These are phyloP conservation scores for Fusarium tanahbumbuense DNA, from an alignment of 2,329 filamentous ascomycete genomes.

Conservation along the genomic window DNA sequence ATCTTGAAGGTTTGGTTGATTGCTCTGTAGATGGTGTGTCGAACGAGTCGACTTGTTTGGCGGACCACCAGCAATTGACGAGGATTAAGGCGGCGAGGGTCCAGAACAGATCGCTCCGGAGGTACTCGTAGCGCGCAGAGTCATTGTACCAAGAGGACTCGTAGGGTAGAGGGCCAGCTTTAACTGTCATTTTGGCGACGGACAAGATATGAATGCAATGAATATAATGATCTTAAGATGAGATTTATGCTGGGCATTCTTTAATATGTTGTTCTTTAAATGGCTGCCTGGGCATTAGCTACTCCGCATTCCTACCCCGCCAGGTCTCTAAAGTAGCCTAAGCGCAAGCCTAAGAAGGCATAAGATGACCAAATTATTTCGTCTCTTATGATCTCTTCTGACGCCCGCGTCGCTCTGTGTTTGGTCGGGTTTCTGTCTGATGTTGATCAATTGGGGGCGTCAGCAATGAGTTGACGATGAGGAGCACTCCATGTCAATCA, in stretches of 20 bases:
- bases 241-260: background rate
- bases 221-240: background rate
- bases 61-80: conserved; percentile 24
- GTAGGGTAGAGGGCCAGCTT: background rate
- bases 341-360: no score
- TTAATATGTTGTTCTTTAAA: conserved; percentile 1
- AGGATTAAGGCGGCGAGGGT: conserved; percentile 12
- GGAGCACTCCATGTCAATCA: background rate
- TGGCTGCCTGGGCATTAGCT: conserved; percentile 9
- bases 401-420: background rate
- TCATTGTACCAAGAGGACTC: conserved; percentile 28
- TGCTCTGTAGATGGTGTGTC: background rate
- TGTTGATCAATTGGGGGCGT: background rate
- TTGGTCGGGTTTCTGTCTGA: conserved; percentile 1
- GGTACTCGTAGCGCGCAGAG: conserved; percentile 20
- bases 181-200: background rate
- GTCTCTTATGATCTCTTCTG: no score
- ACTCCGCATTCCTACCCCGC: background rate
- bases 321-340: no score
- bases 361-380: no score
- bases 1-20: background rate
- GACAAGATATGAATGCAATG: no score
- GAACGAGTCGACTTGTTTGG: conserved; percentile 6
- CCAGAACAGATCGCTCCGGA: conserved; percentile 34
- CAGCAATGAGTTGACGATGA: background rate